phyloP scores from a whole-genome alignment of 2,329 filamentous ascomycete species.

The Xylariaceae sp. region DNA sequence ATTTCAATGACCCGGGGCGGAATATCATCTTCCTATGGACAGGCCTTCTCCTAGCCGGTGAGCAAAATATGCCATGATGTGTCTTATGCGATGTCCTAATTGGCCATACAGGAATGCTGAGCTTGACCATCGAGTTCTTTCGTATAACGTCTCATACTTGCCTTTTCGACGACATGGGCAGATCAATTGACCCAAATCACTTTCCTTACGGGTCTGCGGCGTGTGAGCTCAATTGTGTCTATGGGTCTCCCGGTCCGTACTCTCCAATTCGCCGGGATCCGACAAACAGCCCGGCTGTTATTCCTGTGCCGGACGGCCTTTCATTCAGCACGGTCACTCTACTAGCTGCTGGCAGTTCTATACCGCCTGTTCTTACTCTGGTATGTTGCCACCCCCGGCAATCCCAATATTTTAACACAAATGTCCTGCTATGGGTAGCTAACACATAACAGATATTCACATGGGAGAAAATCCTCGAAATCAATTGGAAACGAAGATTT shows the following conservation, averaged over 20 bases:
- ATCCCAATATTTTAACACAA: background rate
- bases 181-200: conserved; percentile 29
- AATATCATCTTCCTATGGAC: conserved; percentile 65
- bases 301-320: conserved; percentile 50
- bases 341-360: conserved; percentile 57
- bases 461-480: conserved; percentile 58
- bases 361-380: conserved; percentile 57
- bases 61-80: conserved; percentile 18
- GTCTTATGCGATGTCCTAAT: background rate
- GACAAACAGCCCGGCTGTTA: conserved; percentile 56
- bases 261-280: conserved; percentile 52
- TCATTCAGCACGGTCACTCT: conserved; percentile 56
- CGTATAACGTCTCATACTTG: conserved; percentile 44
- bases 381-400: conserved; percentile 27
- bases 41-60: conserved; percentile 53
- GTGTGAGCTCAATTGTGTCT: conserved; percentile 45
- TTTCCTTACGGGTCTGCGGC: conserved; percentile 41
- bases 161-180: conserved; percentile 34
- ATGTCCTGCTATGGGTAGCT: background rate
- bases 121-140: conserved; percentile 60
- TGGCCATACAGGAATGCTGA: conserved; percentile 44
- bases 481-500: conserved; percentile 50
- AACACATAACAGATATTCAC: conserved; percentile 38
- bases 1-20: conserved; percentile 57
- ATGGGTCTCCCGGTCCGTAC: conserved; percentile 38